Percentiles rank a stretch among this genome's conserved stretches.
phyloP scores from a whole-genome alignment of 495 filamentous ascomycete genomes.

The Thozetella sp. region DNA sequence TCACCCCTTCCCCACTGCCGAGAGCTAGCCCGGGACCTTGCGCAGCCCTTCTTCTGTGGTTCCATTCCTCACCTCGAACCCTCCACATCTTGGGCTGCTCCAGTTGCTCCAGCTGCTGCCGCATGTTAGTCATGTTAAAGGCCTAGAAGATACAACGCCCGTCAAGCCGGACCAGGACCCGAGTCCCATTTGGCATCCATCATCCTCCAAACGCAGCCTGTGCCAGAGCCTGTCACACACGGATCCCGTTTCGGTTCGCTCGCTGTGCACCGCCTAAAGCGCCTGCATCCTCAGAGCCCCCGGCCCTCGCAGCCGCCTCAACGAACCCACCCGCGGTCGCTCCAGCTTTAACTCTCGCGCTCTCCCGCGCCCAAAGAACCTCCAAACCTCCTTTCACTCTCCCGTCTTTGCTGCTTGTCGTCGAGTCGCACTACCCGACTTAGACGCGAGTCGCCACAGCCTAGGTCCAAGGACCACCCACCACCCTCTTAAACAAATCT shows the following conservation, averaged over 20 bases:
- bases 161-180: conserved; percentile 10
- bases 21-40: no score
- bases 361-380: conserved; percentile 14
- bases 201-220: background rate
- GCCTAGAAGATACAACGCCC: conserved; percentile 10
- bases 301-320: background rate
- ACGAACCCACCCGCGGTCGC: background rate
- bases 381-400: conserved; percentile 17
- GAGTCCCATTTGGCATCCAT: conserved; percentile 8
- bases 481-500: conserved; percentile 16
- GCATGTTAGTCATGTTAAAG: conserved; percentile 6
- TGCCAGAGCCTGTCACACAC: conserved; percentile 15
- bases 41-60: background rate
- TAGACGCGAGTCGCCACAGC: conserved; percentile 13
- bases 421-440: conserved; percentile 12
- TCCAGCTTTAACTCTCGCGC: background rate
- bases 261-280: conserved; percentile 19
- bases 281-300: background rate
- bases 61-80: background rate
- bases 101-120: conserved; percentile 1
- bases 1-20: conserved; percentile 2
- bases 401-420: background rate
- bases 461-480: conserved; percentile 5
- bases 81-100: background rate
- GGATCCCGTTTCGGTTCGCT: conserved; percentile 18